Conservation (phyloP, 257 asterid genomes). For the Cordia subcordata region DNA sequence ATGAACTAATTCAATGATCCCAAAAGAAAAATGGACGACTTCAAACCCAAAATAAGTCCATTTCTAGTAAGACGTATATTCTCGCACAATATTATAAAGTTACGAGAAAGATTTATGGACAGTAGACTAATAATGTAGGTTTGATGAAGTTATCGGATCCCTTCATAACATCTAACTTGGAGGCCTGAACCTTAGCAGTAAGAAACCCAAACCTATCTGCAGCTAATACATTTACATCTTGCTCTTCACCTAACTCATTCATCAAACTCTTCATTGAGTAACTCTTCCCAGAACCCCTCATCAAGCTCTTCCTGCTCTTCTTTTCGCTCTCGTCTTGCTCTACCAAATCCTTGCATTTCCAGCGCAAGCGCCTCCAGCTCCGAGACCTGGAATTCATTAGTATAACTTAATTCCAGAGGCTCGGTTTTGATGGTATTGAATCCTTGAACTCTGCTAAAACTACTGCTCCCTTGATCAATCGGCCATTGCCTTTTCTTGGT, state of each 20-base stretch:
- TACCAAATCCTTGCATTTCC: conserved; percentile 80
- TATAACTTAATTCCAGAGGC: conserved; percentile 36
- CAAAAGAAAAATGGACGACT: too few relatives aligned
- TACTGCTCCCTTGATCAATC: conserved; percentile 35
- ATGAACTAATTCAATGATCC: too few relatives aligned
- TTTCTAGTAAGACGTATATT: too few relatives aligned
- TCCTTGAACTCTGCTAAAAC: neutral
- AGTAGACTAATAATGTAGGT: too few relatives aligned
- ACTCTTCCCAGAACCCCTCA: conserved; percentile 81
- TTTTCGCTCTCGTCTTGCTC: conserved; percentile 28
- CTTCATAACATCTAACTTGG: conserved; percentile 24
- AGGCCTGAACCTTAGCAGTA: conserved; percentile 47
- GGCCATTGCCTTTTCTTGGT: conserved; percentile 55
- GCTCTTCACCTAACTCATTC: conserved; percentile 31
- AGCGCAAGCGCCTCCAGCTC: conserved; percentile 78
- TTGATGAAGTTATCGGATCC: too few relatives aligned
- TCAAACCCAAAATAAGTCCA: too few relatives aligned
- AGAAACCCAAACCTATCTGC: conserved; percentile 52
- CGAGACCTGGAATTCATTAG: conserved; percentile 29
- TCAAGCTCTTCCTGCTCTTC: conserved; percentile 41
- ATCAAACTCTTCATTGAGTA: conserved; percentile 53
- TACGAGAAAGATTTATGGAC: too few relatives aligned
- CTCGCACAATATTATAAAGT: too few relatives aligned
- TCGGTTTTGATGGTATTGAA: conserved; percentile 32
- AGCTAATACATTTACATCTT: conserved; percentile 54